phyloP scores from a whole-genome alignment of 305 asterid species.

The Fraxinus latifolia region DNA sequence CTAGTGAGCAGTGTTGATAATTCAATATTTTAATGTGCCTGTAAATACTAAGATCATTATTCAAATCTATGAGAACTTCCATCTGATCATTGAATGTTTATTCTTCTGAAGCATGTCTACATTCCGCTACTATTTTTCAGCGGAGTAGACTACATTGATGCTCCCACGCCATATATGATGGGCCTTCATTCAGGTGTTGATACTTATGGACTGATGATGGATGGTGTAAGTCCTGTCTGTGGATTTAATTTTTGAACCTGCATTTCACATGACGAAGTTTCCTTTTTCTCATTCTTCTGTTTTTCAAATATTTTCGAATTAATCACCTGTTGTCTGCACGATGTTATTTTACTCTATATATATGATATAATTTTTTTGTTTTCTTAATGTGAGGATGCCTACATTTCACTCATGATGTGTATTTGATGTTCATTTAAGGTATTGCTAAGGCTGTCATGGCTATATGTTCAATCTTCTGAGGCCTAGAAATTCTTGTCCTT shows the following conservation, averaged over 20 bases:
- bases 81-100: constrained; percentile 55
- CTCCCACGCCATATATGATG: constrained; percentile 99
- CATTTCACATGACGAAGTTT: not conserved
- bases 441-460: not conserved
- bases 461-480: not conserved
- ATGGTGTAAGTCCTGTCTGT: constrained; percentile 74
- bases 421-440: not conserved
- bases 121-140: constrained; percentile 98
- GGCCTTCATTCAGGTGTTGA: constrained; percentile 99
- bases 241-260: constrained; percentile 18
- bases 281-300: constrained; percentile 18
- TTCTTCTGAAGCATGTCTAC: constrained; percentile 98
- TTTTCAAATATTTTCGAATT: constrained; percentile 6
- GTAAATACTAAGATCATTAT: constrained; percentile 17
- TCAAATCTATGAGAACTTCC: constrained; percentile 33
- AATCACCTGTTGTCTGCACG: not conserved
- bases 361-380: not conserved
- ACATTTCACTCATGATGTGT: not conserved
- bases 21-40: constrained; percentile 8
- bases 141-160: constrained; percentile 99
- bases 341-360: constrained; percentile 10
- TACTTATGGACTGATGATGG: constrained; percentile 82
- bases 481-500: not conserved
- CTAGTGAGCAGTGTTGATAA: constrained; percentile 24
- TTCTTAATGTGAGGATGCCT: constrained; percentile 6